Conservation (phyloP, 2,329 filamentous ascomycete genomes). For the Phialophora chinensis region DNA sequence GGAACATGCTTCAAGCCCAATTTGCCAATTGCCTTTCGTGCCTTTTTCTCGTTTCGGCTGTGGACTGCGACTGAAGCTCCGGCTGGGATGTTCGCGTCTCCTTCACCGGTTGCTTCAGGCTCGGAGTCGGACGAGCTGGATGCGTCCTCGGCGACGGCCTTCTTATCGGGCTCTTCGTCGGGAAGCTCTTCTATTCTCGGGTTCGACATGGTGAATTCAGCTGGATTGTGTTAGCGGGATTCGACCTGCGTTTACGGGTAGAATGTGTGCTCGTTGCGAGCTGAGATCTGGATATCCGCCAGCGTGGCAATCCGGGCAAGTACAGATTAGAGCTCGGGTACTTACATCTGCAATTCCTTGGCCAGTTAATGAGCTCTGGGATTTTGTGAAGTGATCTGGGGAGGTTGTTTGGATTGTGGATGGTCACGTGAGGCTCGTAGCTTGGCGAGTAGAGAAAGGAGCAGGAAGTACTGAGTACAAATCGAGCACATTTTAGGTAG, state of each 20-base stretch:
- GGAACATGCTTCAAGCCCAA: constrained; percentile 94
- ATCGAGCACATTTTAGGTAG: background rate
- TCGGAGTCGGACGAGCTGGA: constrained; percentile 58
- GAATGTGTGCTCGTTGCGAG: background rate
- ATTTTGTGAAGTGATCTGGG: background rate
- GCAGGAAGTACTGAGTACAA: too few species aligned
- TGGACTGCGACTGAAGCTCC: constrained; percentile 90
- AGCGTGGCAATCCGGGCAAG: background rate
- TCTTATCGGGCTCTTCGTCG: constrained; percentile 82
- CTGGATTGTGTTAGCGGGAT: background rate
- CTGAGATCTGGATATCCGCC: background rate
- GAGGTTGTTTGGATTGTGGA: background rate
- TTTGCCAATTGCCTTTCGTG: constrained; percentile 98
- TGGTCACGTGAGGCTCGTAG: background rate
- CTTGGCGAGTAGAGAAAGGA: background rate
- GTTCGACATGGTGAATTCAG: constrained; percentile 77
- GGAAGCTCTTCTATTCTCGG: constrained; percentile 96
- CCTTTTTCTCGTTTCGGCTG: constrained; percentile 99
- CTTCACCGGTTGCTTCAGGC: constrained; percentile 45
- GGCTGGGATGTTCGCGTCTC: constrained; percentile 72
- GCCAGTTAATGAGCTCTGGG: background rate
- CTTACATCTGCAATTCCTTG: background rate
- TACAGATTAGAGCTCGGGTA: background rate
- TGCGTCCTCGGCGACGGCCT: constrained; percentile 77
- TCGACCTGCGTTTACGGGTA: background rate